A percentile compares a stretch with the other conserved stretches of the same genome.
Conservation (phyloP, 2,329 filamentous ascomycete genomes). For the Fusarium miscanthi region DNA sequence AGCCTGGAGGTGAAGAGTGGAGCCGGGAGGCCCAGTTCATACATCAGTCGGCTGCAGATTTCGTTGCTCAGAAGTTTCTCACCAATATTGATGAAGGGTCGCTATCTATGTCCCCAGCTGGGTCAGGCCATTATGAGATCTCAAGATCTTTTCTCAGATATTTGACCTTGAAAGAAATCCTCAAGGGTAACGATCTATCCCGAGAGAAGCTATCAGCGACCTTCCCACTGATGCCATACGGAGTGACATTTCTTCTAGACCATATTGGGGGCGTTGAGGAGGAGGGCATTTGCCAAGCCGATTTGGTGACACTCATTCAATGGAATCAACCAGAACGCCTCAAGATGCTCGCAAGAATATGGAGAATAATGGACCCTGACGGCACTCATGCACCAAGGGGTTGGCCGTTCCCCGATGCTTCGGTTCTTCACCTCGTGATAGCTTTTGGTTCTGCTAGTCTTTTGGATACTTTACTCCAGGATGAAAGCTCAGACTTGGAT, state of each 20-base stretch:
- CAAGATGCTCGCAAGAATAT: rapidly evolving
- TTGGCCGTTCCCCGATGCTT: rapidly evolving
- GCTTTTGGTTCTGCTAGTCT: not conserved
- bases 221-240: not conserved
- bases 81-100: rapidly evolving
- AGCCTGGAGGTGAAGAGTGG: not conserved
- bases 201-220: rapidly evolving
- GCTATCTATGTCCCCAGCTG: rapidly evolving
- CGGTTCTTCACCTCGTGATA: rapidly evolving
- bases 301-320: not conserved
- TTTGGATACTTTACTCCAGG: rapidly evolving
- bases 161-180: rapidly evolving
- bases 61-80: not conserved
- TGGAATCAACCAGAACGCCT: rapidly evolving
- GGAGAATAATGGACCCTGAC: not conserved
- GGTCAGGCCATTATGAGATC: rapidly evolving
- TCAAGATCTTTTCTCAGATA: not conserved
- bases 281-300: rapidly evolving
- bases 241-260: rapidly evolving
- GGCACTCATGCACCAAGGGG: not conserved
- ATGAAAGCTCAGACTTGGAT: rapidly evolving
- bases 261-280: not conserved
- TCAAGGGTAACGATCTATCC: rapidly evolving
- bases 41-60: not conserved
- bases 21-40: not conserved